Percentiles rank a stretch among this genome's conserved stretches.
These are phyloP conservation scores for Flaveria sonorensis DNA, from an alignment of 129 eudicot species.

Conservation along the genomic window DNA sequence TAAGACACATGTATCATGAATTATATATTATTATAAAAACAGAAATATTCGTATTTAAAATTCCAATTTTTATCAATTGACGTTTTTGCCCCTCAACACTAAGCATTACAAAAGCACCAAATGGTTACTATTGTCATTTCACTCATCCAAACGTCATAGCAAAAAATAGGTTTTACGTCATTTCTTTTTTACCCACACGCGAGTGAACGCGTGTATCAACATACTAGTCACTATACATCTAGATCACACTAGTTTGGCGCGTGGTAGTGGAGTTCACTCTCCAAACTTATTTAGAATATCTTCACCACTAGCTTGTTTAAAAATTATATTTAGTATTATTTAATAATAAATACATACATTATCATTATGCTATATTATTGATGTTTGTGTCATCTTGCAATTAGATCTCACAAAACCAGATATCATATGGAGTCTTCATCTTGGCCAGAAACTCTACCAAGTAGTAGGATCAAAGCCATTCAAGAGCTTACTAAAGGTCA, in stretches of 20 bases:
- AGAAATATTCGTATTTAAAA: too few relatives aligned
- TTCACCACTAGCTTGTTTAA: slow-evolving; percentile 21
- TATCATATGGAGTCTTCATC: slow-evolving; percentile 39
- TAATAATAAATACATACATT: background rate
- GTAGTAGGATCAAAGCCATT: slow-evolving; percentile 35
- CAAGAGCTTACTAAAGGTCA: slow-evolving; percentile 48
- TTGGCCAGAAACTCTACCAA: slow-evolving; percentile 32
- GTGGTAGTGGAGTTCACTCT: slow-evolving; percentile 27
- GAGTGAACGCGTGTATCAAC: background rate
- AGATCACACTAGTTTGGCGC: background rate
- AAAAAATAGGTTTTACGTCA: slow-evolving; percentile 17
- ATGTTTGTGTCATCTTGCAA: background rate
- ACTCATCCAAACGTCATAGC: background rate
- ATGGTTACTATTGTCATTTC: background rate
- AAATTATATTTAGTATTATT: background rate
- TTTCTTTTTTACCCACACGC: background rate
- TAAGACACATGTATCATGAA: too few relatives aligned
- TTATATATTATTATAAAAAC: too few relatives aligned
- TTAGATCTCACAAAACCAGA: slow-evolving; percentile 24
- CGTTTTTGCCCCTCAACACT: too few relatives aligned
- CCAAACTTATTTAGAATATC: background rate
- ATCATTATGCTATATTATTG: slow-evolving; percentile 19
- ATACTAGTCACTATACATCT: background rate
- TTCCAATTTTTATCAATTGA: too few relatives aligned
- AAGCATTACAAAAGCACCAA: too few relatives aligned